Conservation (phyloP, 2,329 filamentous ascomycete species). For the Paraphaeosphaeria sporulosa region DNA sequence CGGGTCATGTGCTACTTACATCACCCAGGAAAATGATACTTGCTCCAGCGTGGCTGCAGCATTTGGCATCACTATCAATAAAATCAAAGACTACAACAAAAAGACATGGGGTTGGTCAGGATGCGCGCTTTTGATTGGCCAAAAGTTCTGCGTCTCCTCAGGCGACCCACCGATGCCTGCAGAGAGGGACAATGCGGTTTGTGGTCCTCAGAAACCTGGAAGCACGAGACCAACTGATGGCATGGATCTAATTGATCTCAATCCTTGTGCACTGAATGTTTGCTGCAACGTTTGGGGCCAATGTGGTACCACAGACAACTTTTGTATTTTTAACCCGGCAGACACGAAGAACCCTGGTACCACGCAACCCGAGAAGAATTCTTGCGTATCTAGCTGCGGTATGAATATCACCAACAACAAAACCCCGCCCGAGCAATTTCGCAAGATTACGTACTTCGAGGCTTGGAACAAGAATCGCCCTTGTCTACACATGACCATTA, state of each 20-base stretch:
- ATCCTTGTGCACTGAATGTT: slow-evolving; percentile 14
- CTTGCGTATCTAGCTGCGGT: slow-evolving; percentile 20
- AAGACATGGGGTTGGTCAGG: slow-evolving; percentile 16
- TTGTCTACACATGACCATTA: too few relatives aligned
- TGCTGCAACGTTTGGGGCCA: slow-evolving; percentile 15
- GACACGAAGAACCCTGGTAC: too few relatives aligned
- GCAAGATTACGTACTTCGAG: too few relatives aligned
- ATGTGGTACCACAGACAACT: slow-evolving; percentile 14
- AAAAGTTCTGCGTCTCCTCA: too few relatives aligned
- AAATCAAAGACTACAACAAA: slow-evolving; percentile 12
- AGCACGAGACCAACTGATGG: slow-evolving; percentile 5
- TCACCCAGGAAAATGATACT: background rate
- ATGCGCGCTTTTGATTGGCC: too few relatives aligned
- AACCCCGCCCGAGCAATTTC: too few relatives aligned
- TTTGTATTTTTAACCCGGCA: too few relatives aligned
- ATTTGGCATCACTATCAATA: background rate
- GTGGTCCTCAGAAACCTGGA: slow-evolving; percentile 7
- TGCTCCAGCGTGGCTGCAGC: slow-evolving; percentile 4
- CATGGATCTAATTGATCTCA: slow-evolving; percentile 3
- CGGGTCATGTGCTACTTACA: slow-evolving; percentile 11
- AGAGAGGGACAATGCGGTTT: too few relatives aligned
- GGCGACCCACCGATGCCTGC: too few relatives aligned
- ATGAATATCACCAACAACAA: too few relatives aligned
- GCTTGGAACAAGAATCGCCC: too few relatives aligned
- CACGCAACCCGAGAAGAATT: background rate